Conservation (phyloP, 345 rosid genomes). For the Melaleuca alternifolia region DNA sequence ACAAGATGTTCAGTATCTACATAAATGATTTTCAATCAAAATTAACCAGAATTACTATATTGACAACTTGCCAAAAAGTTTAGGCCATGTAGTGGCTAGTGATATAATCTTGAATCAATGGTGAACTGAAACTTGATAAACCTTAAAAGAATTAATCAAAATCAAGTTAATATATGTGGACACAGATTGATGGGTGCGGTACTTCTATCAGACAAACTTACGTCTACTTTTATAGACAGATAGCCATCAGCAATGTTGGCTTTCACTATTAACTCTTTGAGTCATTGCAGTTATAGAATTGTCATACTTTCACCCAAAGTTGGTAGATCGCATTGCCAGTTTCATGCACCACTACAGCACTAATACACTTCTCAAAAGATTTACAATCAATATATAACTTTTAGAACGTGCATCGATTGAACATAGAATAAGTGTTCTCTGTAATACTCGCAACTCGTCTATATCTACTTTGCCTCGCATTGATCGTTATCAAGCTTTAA, state of each 20-base stretch:
- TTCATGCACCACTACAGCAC: not conserved
- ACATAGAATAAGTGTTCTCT: not conserved
- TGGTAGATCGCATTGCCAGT: not conserved
- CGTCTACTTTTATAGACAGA: not conserved
- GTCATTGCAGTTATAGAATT: not conserved
- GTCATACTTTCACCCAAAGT: not conserved
- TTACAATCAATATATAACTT: not conserved
- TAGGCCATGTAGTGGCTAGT: not conserved
- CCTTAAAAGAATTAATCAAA: not conserved
- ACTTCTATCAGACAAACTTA: not conserved
- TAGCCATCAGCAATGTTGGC: not conserved
- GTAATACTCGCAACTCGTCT: not conserved
- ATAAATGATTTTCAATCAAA: rapidly evolving
- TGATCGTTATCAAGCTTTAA: not conserved
- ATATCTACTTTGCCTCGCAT: not conserved
- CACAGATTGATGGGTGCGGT: not conserved
- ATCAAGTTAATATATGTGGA: not conserved
- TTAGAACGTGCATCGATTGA: not conserved
- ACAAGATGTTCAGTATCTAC: rapidly evolving
- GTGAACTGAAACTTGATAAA: not conserved
- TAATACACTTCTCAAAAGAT: not conserved
- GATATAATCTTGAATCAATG: not conserved
- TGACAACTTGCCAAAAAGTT: not conserved
- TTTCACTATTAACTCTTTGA: not conserved
- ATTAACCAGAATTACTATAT: not conserved